Conservation (phyloP, 441 rosid species). For the Metrosideros polymorpha region DNA sequence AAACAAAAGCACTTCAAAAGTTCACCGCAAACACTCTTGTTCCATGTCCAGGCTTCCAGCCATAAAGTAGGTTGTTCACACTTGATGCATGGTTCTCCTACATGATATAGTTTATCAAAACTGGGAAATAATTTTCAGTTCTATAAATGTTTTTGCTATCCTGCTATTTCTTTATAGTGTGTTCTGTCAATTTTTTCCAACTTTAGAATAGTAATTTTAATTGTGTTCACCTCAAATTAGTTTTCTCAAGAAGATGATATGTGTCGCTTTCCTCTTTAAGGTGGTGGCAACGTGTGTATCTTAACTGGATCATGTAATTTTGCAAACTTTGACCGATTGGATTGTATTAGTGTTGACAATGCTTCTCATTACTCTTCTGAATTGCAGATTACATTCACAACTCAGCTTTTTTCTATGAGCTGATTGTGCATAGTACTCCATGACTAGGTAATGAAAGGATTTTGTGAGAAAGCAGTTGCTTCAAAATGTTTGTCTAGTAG, state of each 20-base stretch:
- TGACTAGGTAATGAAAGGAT: conserved; percentile 84
- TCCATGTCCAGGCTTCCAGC: background rate
- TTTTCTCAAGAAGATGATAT: background rate
- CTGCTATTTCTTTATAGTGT: background rate
- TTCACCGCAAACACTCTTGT: background rate
- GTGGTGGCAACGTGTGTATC: background rate
- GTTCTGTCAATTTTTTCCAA: background rate
- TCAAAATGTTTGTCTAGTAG: conserved; percentile 38
- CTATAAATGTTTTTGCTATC: background rate
- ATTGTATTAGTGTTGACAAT: background rate
- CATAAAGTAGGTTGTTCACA: background rate
- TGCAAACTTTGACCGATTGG: background rate
- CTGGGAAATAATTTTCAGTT: background rate
- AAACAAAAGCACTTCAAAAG: background rate
- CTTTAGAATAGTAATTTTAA: background rate
- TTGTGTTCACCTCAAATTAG: background rate
- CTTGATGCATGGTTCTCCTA: background rate
- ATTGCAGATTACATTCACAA: background rate
- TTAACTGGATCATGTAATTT: background rate
- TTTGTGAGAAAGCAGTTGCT: conserved; percentile 42
- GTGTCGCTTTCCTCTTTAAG: background rate
- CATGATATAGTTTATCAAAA: background rate
- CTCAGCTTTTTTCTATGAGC: conserved; percentile 21
- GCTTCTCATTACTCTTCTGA: background rate
- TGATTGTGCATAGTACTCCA: conserved; percentile 12